A percentile compares a stretch with the other conserved stretches of the same genome.
Evolutionary conservation across 2,329 filamentous ascomycete species (phyloP).

Genomic region (Trichophyton rubrum): DNA sequence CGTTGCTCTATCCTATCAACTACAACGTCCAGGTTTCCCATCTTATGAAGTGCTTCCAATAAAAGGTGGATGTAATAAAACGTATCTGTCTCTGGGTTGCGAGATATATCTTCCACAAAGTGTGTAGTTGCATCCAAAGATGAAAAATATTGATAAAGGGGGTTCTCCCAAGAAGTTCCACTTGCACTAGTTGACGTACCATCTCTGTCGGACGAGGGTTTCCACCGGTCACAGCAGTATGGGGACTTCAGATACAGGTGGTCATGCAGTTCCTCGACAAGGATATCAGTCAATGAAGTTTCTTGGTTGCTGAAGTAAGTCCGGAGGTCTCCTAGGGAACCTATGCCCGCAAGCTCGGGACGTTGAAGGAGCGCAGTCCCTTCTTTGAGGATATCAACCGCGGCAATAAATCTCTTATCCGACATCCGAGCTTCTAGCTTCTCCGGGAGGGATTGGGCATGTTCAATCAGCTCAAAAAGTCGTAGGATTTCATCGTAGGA

Average conservation of each 20-base stretch:
- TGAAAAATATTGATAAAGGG: conserved; percentile 46
- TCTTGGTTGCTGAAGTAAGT: conserved; percentile 90
- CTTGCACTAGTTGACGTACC: conserved; percentile 18
- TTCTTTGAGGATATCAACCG: conserved; percentile 82
- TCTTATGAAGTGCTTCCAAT: conserved; percentile 78
- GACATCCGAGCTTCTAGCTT: conserved; percentile 89
- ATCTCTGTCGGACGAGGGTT: conserved; percentile 45
- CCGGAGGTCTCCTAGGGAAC: conserved; percentile 71
- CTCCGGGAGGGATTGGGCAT: conserved; percentile 78
- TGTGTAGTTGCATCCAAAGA: conserved; percentile 42
- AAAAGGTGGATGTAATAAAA: conserved; percentile 85
- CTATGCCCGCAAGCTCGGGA: conserved; percentile 83
- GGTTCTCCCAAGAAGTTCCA: conserved; percentile 38
- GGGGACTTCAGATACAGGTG: conserved; percentile 96
- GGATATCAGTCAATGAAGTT: conserved; percentile 76
- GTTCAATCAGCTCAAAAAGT: conserved; percentile 70
- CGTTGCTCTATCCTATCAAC: conserved; percentile 86
- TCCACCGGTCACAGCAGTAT: conserved; percentile 95
- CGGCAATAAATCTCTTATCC: conserved; percentile 86
- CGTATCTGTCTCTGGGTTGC: conserved; percentile 89
- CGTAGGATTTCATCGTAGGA: conserved; percentile 84
- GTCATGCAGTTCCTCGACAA: conserved; percentile 94
- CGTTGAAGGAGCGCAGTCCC: conserved; percentile 71
- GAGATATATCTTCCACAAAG: conserved; percentile 74
- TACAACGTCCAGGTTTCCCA: conserved; percentile 72